These are phyloP conservation scores for Achlya hypogyna DNA, from an alignment of 352 stramenopile genomes.

Conservation along the genomic window DNA sequence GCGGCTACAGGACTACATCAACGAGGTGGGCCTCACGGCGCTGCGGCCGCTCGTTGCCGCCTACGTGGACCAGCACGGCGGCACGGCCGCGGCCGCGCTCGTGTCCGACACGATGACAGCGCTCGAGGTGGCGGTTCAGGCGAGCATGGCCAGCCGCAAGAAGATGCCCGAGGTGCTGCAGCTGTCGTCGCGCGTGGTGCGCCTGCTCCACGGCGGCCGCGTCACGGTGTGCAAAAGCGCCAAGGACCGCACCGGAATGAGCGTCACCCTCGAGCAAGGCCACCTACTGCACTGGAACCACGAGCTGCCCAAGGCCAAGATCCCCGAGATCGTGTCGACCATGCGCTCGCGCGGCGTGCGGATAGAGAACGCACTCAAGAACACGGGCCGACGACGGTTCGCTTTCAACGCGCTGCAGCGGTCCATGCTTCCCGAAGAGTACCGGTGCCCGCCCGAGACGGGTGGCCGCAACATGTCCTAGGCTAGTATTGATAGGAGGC, in stretches of 20 bases:
- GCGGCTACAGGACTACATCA: slow-evolving; percentile 83
- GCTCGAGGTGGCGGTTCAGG: neutral
- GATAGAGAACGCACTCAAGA: slow-evolving; percentile 85
- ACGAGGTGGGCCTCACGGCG: slow-evolving; percentile 73
- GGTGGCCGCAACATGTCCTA: slow-evolving; percentile 27
- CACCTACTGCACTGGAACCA: slow-evolving; percentile 78
- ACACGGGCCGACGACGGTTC: slow-evolving; percentile 80
- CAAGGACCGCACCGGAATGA: slow-evolving; percentile 97
- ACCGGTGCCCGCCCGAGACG: slow-evolving; percentile 74
- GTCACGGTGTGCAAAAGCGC: slow-evolving; percentile 96
- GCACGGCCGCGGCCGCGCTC: neutral
- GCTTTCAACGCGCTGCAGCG: slow-evolving; percentile 85
- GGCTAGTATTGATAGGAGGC: too few species aligned
- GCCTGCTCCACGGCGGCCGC: slow-evolving; percentile 82
- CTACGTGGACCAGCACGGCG: neutral
- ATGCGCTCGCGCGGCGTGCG: slow-evolving; percentile 82
- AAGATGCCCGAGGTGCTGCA: slow-evolving; percentile 13
- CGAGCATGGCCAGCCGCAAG: neutral
- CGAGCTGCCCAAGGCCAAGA: slow-evolving; percentile 57
- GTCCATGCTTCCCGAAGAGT: slow-evolving; percentile 78
- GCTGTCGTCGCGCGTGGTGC: slow-evolving; percentile 56
- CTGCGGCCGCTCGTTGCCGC: slow-evolving; percentile 20
- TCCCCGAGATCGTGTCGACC: slow-evolving; percentile 67
- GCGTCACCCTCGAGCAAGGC: slow-evolving; percentile 93
- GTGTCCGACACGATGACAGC: neutral